Evolutionary conservation across 2,329 filamentous ascomycete genomes (phyloP), one percentile per base, ranked within the genome.

Genomic region (Diaporthe sp.): DNA sequence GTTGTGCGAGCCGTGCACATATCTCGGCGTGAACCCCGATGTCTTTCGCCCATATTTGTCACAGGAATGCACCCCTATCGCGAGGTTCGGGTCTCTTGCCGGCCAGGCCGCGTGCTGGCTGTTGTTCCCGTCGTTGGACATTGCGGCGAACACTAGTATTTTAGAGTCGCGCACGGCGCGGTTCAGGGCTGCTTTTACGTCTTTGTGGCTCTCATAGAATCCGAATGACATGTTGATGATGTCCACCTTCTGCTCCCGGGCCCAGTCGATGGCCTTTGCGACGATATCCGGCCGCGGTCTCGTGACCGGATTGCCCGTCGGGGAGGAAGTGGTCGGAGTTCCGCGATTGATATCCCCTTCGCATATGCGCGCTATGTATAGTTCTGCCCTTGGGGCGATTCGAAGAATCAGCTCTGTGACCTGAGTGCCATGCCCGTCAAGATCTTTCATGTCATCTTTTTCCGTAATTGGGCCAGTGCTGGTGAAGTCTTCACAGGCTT

Each of bases 141-240:
- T 68, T n/a, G 65, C 65, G 10, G 62, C 31, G 8, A 68, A 68
- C 19, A 68, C 46, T 8, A 68, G 62, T 0, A 68, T 37, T 22
- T 19, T 68, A 2, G 62, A 51, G 46, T 25, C 17, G 28, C 31
- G 28, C 31, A 37, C 62, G 3, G 46, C 31, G 7, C 25, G 28
- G 6, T 28, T 13, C 22, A 68, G 7, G 1, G 65, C 46, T 13
- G 65, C 31, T 34, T 28, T 53, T 0, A 68, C 13, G 0, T 39
- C 28, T 2, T 2, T 28, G 22, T 53, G 34, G 2, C 7, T 37
- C 0, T 53, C 46, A 0, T 12, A 13, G 5, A 68, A 53, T 13
- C 65, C 65, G 1, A 68, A 68, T 1, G 65, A 68, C 65, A 68
- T 53, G 65, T 68, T 68, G 46, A 68, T 68, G 22, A 68, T 68